phyloP scores from a whole-genome alignment of 23 red algal species.

The Pyropia yezoensis region DNA sequence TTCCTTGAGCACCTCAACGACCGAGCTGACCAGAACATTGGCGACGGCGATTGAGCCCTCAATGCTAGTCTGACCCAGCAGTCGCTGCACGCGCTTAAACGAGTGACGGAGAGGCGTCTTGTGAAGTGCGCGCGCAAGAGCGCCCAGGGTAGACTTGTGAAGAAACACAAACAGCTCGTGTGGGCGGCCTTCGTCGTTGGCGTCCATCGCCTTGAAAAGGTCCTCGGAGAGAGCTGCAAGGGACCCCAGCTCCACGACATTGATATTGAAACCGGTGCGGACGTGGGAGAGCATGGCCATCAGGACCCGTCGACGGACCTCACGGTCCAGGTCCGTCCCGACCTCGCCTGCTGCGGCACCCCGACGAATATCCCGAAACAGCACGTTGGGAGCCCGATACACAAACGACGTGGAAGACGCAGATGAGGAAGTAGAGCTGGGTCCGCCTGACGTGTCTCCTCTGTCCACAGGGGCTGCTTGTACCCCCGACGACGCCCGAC shows the following conservation, averaged over 20 bases:
- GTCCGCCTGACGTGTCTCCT: no score
- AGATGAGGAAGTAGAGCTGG: no score
- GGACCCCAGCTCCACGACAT: constrained; percentile 33
- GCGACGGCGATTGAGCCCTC: constrained; percentile 35
- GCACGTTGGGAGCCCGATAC: no score
- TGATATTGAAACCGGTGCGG: constrained; percentile 25
- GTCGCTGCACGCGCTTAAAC: no score
- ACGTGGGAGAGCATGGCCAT: constrained; percentile 47
- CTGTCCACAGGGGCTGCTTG: no score
- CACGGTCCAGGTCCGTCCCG: constrained; percentile 11
- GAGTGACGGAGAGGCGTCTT: no score
- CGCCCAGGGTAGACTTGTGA: constrained; percentile 8
- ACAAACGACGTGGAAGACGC: no score
- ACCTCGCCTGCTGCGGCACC: no score
- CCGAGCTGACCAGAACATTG: constrained; percentile 19
- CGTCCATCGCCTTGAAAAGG: constrained; percentile 45
- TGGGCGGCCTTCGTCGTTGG: constrained; percentile 40
- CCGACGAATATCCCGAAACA: no score
- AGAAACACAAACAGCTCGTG: constrained; percentile 47
- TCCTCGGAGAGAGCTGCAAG: constrained; percentile 43
- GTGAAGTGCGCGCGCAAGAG: no score
- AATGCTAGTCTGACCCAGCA: no score
- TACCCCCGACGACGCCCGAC: no score
- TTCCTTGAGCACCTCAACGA: constrained; percentile 34
- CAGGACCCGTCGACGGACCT: constrained; percentile 40